phyloP scores from a whole-genome alignment of 441 rosid genomes.

The Gossypium laxum region DNA sequence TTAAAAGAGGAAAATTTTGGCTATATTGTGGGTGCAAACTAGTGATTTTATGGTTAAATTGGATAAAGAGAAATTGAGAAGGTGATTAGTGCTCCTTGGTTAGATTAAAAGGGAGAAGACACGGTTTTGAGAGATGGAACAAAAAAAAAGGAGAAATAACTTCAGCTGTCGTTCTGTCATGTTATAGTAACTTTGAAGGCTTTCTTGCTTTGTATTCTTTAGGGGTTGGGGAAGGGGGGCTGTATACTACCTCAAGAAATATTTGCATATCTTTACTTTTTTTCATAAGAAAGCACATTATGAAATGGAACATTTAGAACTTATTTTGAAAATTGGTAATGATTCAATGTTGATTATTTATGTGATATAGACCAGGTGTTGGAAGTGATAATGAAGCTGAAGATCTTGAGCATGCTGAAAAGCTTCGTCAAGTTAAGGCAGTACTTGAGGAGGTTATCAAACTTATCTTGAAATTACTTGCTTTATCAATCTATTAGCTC shows the following conservation, averaged over 20 bases:
- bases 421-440: slow-evolving; percentile 99
- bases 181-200: not conserved
- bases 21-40: not conserved
- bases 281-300: not conserved
- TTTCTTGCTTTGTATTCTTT: not conserved
- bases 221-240: not conserved
- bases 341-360: not conserved
- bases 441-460: slow-evolving; percentile 91
- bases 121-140: not conserved
- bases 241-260: not conserved
- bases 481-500: not conserved
- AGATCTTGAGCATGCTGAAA: slow-evolving; percentile 97
- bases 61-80: not conserved
- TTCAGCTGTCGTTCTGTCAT: not conserved
- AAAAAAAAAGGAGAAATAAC: not conserved
- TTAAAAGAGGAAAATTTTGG: not conserved
- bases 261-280: not conserved
- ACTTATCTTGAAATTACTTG: not conserved
- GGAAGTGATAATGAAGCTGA: slow-evolving; percentile 99
- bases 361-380: slow-evolving; percentile 44
- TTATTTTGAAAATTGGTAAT: not conserved
- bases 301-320: not conserved
- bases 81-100: not conserved
- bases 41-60: not conserved
- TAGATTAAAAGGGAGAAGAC: not conserved